A percentile compares a stretch with the other conserved stretches of the same genome.
Evolutionary conservation across 2,329 filamentous ascomycete genomes (phyloP).

Genomic region (Chaetomium strumarium): DNA sequence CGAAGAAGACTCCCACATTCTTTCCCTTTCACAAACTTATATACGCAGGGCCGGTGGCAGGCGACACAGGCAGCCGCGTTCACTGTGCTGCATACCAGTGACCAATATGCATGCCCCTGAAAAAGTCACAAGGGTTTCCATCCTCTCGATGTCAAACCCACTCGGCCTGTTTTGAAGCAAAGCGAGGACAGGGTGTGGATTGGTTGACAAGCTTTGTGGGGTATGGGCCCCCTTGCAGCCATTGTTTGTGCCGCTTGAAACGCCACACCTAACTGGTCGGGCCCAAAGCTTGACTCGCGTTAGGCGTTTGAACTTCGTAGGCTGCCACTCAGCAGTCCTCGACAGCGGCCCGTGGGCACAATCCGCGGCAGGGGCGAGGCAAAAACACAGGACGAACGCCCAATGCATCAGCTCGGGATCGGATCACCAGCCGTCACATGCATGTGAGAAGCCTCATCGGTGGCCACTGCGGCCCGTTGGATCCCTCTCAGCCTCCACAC

Average conservation of each 20-base stretch:
- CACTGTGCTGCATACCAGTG: too few species aligned
- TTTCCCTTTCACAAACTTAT: background rate
- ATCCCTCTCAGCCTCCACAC: too few species aligned
- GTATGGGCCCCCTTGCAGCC: background rate
- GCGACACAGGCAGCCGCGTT: background rate
- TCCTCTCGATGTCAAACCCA: background rate
- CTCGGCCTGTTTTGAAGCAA: conserved; percentile 7
- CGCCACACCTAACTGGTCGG: background rate
- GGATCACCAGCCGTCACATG: too few species aligned
- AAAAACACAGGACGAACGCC: background rate
- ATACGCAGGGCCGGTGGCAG: background rate
- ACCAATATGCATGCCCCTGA: background rate
- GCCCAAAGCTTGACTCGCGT: background rate
- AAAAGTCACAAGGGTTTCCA: background rate
- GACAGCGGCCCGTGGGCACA: background rate
- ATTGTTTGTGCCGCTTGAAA: background rate
- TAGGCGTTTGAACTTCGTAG: background rate
- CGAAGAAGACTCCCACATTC: too few species aligned
- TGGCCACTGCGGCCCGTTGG: too few species aligned
- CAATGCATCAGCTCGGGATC: background rate
- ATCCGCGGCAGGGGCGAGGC: background rate
- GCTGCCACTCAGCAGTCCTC: background rate
- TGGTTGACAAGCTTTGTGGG: background rate
- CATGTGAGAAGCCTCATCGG: too few species aligned
- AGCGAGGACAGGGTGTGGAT: conserved; percentile 1